Evolutionary conservation across 1,139 yeast genomes (phyloP).

Genomic region (Pichia sp.): DNA sequence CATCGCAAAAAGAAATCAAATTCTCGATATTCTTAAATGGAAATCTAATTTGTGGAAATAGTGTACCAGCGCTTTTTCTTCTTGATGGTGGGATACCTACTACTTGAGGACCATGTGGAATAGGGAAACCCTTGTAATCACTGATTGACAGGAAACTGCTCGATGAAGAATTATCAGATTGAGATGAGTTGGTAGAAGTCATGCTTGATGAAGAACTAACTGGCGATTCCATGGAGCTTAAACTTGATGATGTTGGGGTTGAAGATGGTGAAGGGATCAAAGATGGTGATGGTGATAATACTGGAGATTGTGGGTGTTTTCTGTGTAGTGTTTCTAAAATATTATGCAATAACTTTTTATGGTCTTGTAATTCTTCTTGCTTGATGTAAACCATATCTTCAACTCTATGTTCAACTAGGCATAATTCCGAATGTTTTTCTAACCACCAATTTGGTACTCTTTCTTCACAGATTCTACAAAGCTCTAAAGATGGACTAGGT

Average conservation of each 20-base stretch:
- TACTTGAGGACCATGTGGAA: conserved; percentile 18
- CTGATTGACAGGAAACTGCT: conserved; percentile 17
- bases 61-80: conserved; percentile 28
- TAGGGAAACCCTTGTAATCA: conserved; percentile 22
- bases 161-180: conserved; percentile 9
- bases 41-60: conserved; percentile 43
- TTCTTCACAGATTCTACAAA: conserved; percentile 91
- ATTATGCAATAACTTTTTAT: conserved; percentile 49
- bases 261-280: no score
- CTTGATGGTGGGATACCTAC: conserved; percentile 2
- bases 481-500: conserved; percentile 74
- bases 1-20: conserved; percentile 69
- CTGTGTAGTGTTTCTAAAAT: conserved; percentile 40
- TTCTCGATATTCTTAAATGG: conserved; percentile 69
- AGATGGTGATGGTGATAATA: conserved; percentile 9
- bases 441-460: conserved; percentile 97
- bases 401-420: conserved; percentile 81
- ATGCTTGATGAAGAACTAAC: conserved; percentile 23
- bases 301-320: conserved; percentile 16
- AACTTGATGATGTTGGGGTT: not conserved
- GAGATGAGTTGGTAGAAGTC: conserved; percentile 8
- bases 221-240: conserved; percentile 24
- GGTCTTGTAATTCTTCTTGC: conserved; percentile 80
- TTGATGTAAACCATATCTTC: conserved; percentile 75
- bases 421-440: conserved; percentile 86